These are phyloP conservation scores for Boletus smithii DNA, from an alignment of 1,284 basidiomycete species.

Conservation along the genomic window DNA sequence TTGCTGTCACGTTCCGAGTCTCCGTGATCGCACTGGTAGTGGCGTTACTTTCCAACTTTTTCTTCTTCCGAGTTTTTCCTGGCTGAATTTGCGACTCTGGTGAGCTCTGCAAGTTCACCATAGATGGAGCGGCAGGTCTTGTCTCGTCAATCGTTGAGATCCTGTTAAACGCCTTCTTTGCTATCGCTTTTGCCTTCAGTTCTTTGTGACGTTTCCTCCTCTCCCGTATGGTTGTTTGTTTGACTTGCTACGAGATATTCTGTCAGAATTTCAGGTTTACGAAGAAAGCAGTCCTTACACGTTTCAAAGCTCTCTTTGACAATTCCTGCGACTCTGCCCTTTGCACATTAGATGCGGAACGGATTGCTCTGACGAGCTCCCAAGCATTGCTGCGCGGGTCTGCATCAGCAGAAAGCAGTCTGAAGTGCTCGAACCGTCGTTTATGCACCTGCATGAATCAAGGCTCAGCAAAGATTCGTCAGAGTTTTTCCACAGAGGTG, in stretches of 20 bases:
- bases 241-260: slow-evolving; percentile 39
- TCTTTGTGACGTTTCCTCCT: slow-evolving; percentile 40
- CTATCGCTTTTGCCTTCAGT: slow-evolving; percentile 29
- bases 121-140: neutral
- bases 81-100: slow-evolving; percentile 2
- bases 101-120: neutral
- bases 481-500: slow-evolving; percentile 12
- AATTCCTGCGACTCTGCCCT: slow-evolving; percentile 5
- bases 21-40: neutral
- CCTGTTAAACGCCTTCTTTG: slow-evolving; percentile 21
- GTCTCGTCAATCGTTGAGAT: neutral
- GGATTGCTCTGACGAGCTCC: slow-evolving; percentile 40
- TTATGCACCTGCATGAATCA: slow-evolving; percentile 50
- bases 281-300: slow-evolving; percentile 35
- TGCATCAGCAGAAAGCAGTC: slow-evolving; percentile 35
- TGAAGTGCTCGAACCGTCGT: slow-evolving; percentile 55
- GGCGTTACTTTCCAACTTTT: slow-evolving; percentile 8
- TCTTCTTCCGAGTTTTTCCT: slow-evolving; percentile 16
- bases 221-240: slow-evolving; percentile 37
- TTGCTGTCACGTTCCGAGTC: neutral
- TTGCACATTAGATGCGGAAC: slow-evolving; percentile 14
- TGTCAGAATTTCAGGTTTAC: slow-evolving; percentile 1
- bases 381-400: slow-evolving; percentile 46
- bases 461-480: slow-evolving; percentile 15
- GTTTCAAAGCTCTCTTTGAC: slow-evolving; percentile 59